Percentiles rank a stretch among this genome's conserved stretches.
phyloP scores from a whole-genome alignment of 345 rosid species.

The Eucalyptus cloeziana region DNA sequence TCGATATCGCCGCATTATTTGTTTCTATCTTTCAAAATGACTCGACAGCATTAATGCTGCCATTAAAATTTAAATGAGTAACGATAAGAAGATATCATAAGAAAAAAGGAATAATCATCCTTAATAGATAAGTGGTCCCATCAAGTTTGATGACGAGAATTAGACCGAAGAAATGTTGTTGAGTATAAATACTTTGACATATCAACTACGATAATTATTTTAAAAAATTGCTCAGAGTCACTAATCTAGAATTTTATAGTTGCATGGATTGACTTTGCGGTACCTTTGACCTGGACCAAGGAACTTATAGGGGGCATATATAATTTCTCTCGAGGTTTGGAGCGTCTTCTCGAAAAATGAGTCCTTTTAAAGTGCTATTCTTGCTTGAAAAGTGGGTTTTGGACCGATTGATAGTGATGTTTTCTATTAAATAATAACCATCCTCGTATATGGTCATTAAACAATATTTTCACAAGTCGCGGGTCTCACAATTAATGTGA shows the following conservation, averaged over 20 bases:
- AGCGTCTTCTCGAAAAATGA: not conserved
- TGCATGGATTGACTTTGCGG: not conserved
- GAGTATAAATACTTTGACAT: not conserved
- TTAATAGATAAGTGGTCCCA: not conserved
- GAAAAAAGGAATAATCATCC: not conserved
- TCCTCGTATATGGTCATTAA: not conserved
- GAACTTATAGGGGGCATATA: not conserved
- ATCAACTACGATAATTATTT: not conserved
- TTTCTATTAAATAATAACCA: not conserved
- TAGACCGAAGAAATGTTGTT: not conserved
- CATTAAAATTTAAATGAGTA: not conserved
- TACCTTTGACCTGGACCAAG: not conserved
- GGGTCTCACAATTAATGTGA: not conserved
- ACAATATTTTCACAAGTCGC: not conserved
- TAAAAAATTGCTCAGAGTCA: not conserved
- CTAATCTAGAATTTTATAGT: not conserved
- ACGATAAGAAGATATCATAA: not conserved
- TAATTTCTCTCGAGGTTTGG: not conserved
- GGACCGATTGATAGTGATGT: not conserved
- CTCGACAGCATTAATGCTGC: not conserved
- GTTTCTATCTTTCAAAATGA: not conserved
- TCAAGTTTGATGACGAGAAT: not conserved
- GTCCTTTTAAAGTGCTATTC: not conserved
- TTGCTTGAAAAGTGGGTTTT: not conserved
- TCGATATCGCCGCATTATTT: accelerated